phyloP scores from a whole-genome alignment of 2,329 filamentous ascomycete species.

The Aureobasidium sp. region DNA sequence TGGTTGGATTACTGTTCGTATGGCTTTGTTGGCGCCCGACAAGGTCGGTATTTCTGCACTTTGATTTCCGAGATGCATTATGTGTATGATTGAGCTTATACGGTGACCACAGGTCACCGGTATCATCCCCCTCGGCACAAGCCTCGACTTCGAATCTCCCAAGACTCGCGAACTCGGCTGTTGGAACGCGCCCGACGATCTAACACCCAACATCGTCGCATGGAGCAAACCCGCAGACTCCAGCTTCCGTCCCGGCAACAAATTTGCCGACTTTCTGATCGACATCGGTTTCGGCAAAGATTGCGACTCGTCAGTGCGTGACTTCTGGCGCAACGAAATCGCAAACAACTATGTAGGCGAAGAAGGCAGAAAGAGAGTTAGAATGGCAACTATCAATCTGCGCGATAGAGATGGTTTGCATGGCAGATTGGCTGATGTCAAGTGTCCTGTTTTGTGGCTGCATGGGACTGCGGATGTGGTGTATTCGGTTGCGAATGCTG shows the following conservation, averaged over 20 bases:
- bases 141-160: constrained; percentile 41
- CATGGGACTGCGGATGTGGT: constrained; percentile 36
- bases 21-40: constrained; percentile 43
- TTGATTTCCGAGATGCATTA: background rate
- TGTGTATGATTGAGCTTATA: too few relatives aligned
- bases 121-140: constrained; percentile 45
- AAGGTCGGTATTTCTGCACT: constrained; percentile 27
- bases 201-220: constrained; percentile 28
- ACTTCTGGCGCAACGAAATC: constrained; percentile 37
- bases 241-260: constrained; percentile 34
- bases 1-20: constrained; percentile 43
- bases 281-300: constrained; percentile 39
- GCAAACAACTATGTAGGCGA: constrained; percentile 40
- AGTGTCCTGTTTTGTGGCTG: constrained; percentile 45
- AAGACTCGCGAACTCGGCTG: constrained; percentile 37
- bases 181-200: constrained; percentile 35
- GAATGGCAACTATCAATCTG: constrained; percentile 45
- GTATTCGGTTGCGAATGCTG: constrained; percentile 33
- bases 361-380: constrained; percentile 36
- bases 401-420: constrained; percentile 41
- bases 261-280: constrained; percentile 38
- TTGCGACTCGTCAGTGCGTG: constrained; percentile 26
- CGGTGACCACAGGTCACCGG: constrained; percentile 35
- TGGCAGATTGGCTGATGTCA: constrained; percentile 36
- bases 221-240: constrained; percentile 33